A percentile compares a stretch with the other conserved stretches of the same genome.
phyloP scores from a whole-genome alignment of 768 basidiomycete genomes.

The Amanita molliuscula region DNA sequence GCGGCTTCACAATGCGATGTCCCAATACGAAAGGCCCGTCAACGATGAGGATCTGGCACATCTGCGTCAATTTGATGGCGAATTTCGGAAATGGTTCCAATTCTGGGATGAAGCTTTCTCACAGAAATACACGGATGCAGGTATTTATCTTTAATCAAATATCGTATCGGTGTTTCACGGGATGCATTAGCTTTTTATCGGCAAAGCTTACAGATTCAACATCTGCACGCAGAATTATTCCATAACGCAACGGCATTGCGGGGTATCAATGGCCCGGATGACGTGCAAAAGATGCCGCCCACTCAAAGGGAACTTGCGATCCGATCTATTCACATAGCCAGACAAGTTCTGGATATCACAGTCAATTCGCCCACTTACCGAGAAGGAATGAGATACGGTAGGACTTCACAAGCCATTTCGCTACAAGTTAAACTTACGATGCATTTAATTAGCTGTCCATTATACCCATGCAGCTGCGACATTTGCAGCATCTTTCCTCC shows the following conservation, averaged over 20 bases:
- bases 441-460: slow-evolving; percentile 53
- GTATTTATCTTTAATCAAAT: slow-evolving; percentile 23
- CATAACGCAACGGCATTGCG: slow-evolving; percentile 77
- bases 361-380: slow-evolving; percentile 77
- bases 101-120: slow-evolving; percentile 76
- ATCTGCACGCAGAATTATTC: slow-evolving; percentile 77
- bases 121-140: slow-evolving; percentile 74
- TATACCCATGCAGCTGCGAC: slow-evolving; percentile 90
- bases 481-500: slow-evolving; percentile 83
- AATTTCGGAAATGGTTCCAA: slow-evolving; percentile 77
- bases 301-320: slow-evolving; percentile 74
- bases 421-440: slow-evolving; percentile 2
- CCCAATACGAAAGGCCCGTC: slow-evolving; percentile 71
- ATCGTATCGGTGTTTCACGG: not conserved
- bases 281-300: slow-evolving; percentile 74
- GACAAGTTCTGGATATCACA: slow-evolving; percentile 74
- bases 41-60: slow-evolving; percentile 59
- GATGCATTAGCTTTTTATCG: slow-evolving; percentile 63
- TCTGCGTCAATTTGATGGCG: slow-evolving; percentile 61
- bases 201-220: slow-evolving; percentile 80
- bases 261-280: slow-evolving; percentile 78
- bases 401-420: slow-evolving; percentile 10
- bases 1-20: slow-evolving; percentile 70
- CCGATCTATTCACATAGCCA: slow-evolving; percentile 75
- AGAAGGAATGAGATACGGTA: slow-evolving; percentile 89